Base-by-base conservation (phyloP, 352 stramenopile genomes). In the Globisporangium megalacanthum region DNA sequence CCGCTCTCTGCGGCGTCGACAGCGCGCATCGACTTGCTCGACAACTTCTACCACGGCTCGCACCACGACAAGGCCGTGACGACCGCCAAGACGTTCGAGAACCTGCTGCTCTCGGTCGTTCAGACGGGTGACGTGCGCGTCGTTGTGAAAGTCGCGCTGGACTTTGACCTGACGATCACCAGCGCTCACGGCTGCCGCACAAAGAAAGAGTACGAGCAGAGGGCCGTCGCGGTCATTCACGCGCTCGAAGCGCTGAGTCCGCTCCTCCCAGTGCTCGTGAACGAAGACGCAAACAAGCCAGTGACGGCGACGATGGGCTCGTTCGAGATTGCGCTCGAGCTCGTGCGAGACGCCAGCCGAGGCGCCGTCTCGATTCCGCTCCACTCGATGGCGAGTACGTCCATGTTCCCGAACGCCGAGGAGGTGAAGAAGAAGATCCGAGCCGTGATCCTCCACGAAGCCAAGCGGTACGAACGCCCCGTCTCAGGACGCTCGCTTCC, bases 391-490 rank as follows among this genome's bases (percentile, higher is more conserved):
- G 49, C 54, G 0, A 64, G 49, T 29, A 76, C 71, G 11, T 72
- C 68, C 13, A 76, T 58, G 20, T 86, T 86, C 46, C 79, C 77
- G 0, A 78, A 68, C 45, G 13, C 69, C 0, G 63, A 71, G 1
- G 77, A 87, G 7, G 59, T 85, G 41, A 84, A 70, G 50, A 69
- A 73, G 29, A 89, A 79, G 58, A 81, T 89, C n/a, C 56, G 70
- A 22, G 54, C 61, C 5, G 72, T 87, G 29, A 65, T 87, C 0
- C 56, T 81, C 2, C 82, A 85, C 22, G 79, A 89, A 63, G 77
- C 79, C 0, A 83, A 81, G 31, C 72, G 79, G 63, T 86, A 42
- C n/a, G 66, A 15, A 15, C 31, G 49, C 14, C 6, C 49, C 9
- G 6, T 42, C 13, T 14, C n/a, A 14, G 4, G 15, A 4, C 48